Evolutionary conservation across 306 rosid genomes (phyloP), one percentile per base, ranked within the genome.

Genomic region (Fagus crenata): DNA sequence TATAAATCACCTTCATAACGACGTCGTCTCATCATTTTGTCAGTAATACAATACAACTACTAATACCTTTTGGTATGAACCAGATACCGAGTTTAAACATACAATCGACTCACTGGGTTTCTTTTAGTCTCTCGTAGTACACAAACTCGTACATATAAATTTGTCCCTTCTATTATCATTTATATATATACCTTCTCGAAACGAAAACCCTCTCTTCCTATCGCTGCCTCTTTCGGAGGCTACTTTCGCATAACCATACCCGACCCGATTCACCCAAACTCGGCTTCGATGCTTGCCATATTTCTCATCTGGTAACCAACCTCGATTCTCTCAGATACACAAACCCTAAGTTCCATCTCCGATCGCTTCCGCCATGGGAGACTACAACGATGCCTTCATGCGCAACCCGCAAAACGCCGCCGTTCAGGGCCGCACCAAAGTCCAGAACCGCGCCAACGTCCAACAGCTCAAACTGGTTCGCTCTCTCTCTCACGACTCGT

Each of bases 381-480:
- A 92, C 81, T 80, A 17, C 79, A 86, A 86, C 80, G 99, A 95
- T 74, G 87, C 99, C 36, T 86, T 93, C 81, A 49, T 93, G 93
- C 99, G 98, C 79, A 93, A 87, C 92, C 98, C n/a, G 32, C 71
- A 89, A 75, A 95, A 95, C 93, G 89, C 99, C 80, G 98, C 99
- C 81, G 98, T 93, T 28, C 99, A 96, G 96, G 96, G 94, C 83
- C 97, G 97, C 3, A 83, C 99, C 89, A 96, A 96, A 82, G 97
- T 92, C 9, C 97, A 92, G 91, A 96, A 96, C 71, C 99, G 99
- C 22, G 93, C 97, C 72, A 96, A 87, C 80, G 99, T 96, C 65
- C 98, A 91, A 73, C 99, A 96, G 85, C 99, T 96, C 81, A 96
- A 96, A 73, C 87, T 92, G 94, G 99, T 96, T 76, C 28, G 28